Evolutionary conservation across 352 stramenopile species (phyloP).

Genomic region (Pythium sp.): DNA sequence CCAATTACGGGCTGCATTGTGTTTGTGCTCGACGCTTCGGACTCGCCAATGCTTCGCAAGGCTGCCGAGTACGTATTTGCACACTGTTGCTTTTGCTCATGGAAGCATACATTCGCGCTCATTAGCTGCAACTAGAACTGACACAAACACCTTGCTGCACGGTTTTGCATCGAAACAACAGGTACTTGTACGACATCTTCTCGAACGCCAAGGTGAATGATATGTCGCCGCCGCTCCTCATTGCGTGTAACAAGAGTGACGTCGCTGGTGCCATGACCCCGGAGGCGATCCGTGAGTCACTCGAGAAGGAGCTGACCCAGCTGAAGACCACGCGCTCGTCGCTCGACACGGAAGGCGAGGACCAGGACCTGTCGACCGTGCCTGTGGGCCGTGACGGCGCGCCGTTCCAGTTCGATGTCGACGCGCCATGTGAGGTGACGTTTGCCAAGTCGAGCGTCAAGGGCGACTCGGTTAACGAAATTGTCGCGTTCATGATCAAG

Average conservation of each 20-base stretch:
- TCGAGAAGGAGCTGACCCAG: slow-evolving; percentile 83
- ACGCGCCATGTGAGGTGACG: slow-evolving; percentile 74
- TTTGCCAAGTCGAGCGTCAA: slow-evolving; percentile 77
- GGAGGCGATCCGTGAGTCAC: slow-evolving; percentile 46
- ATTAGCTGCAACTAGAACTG: background rate
- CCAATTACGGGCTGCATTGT: slow-evolving; percentile 63
- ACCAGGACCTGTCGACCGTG: slow-evolving; percentile 64
- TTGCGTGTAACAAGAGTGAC: slow-evolving; percentile 87
- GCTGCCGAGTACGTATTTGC: slow-evolving; percentile 63
- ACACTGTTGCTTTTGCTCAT: background rate
- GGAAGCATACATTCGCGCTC: slow-evolving; percentile 2
- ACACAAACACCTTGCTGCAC: background rate
- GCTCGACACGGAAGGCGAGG: slow-evolving; percentile 78
- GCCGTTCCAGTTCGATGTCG: slow-evolving; percentile 76
- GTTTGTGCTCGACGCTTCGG: slow-evolving; percentile 74
- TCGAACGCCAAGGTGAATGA: slow-evolving; percentile 84
- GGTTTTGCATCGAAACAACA: slow-evolving; percentile 16
- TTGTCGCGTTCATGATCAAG: slow-evolving; percentile 72
- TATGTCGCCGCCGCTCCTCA: slow-evolving; percentile 57
- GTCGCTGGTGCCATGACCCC: slow-evolving; percentile 36
- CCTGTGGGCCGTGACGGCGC: slow-evolving; percentile 73
- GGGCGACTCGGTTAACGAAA: slow-evolving; percentile 51
- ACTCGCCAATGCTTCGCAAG: slow-evolving; percentile 65
- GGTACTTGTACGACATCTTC: slow-evolving; percentile 86
- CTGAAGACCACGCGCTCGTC: slow-evolving; percentile 86